Base-by-base conservation (phyloP, 2,329 filamentous ascomycete genomes). In the Colletotrichum salicis region DNA sequence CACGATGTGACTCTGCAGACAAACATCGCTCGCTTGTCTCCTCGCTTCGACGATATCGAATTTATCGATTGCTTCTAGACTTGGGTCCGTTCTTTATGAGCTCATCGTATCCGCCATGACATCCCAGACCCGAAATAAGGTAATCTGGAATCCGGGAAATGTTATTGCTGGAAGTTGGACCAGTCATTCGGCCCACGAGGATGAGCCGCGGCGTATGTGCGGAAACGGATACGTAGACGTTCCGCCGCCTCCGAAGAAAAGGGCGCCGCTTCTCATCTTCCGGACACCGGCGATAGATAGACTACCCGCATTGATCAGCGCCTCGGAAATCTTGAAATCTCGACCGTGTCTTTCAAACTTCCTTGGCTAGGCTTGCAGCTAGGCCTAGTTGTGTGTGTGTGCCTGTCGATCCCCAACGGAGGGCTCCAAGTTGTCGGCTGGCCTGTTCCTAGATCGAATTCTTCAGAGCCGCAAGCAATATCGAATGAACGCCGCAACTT, bases 1-100 rank as follows among this genome's bases (percentile, higher is more conserved):
- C 41, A 24, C 41, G 64, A 68, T 59, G 68, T 58, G 27, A 71
- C 68, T 62, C 64, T 57, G 37, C 56, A 54, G 27, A 66, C 11
- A 57, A 19, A 41, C 31, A 35, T 56, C 22, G 22, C 62, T 60
- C 31, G 55, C 54, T 65, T 37, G 41, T 48, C 41, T 48, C 19
- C n/a, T 48, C 41, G 41, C 41, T 48, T 22, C 41, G 41, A 48
- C 19, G 41, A 48, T 48, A 22, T 48, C 45, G 45, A 63, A 13
- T 48, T 12, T 24, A 31, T 45, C 5, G 52, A 27, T 48, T 51
- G 61, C n/a, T 37, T n/a, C 31, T n/a, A 37, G 45, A 63, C 60
- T 63, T 48, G 24, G 33, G 3, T 22, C 37, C 48, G 13, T 35
- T 35, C 60, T 56, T 64, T 31, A 29, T 37, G 27, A 37, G 22